Conservation (phyloP, 2,329 filamentous ascomycete species). For the Aspergillus aculeatinus region DNA sequence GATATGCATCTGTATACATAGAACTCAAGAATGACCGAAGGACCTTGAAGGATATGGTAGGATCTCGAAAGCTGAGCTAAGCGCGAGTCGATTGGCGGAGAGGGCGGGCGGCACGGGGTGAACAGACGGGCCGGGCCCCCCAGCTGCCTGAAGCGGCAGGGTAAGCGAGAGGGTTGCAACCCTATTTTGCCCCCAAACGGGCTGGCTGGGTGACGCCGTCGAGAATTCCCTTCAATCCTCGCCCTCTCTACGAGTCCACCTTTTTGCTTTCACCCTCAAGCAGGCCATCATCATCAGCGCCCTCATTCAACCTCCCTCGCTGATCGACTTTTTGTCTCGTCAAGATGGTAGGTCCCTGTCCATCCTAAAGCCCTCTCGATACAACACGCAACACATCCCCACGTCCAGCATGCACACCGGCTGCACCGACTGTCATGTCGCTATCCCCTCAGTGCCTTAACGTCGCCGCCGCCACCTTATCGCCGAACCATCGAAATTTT, state of each 20-base stretch:
- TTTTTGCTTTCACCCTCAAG: slow-evolving; percentile 34
- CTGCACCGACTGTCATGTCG: neutral
- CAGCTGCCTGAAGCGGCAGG: slow-evolving; percentile 23
- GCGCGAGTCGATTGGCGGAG: neutral
- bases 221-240: slow-evolving; percentile 38
- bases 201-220: slow-evolving; percentile 24
- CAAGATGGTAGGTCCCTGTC: slow-evolving; percentile 44
- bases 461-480: slow-evolving; percentile 18
- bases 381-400: neutral
- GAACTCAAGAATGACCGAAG: neutral
- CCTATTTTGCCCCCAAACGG: slow-evolving; percentile 33
- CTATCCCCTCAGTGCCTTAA: slow-evolving; percentile 10
- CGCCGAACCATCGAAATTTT: slow-evolving; percentile 10
- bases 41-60: slow-evolving; percentile 2
- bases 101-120: neutral
- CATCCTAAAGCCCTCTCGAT: slow-evolving; percentile 6
- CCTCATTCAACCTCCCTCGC: slow-evolving; percentile 38
- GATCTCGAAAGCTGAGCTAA: slow-evolving; percentile 6
- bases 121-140: neutral
- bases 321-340: slow-evolving; percentile 43
- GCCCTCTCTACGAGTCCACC: slow-evolving; percentile 35
- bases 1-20: too few relatives aligned
- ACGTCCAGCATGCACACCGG: neutral
- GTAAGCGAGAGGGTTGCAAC: slow-evolving; percentile 44
- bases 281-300: slow-evolving; percentile 45